Conservation (phyloP, 306 rosid species). For the Citrullus colocynthis region DNA sequence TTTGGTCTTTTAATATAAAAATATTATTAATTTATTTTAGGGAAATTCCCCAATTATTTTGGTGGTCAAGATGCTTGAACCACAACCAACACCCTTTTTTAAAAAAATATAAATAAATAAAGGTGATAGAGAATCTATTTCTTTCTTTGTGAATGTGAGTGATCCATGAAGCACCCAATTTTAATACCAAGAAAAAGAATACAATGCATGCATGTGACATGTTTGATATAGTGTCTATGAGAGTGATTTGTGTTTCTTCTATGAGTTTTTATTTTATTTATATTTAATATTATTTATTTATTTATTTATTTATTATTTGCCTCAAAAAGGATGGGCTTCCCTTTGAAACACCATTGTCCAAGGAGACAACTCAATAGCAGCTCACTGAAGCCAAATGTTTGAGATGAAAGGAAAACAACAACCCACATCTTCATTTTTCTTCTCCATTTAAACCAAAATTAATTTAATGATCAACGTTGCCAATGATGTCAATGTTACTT, state of each 20-base stretch:
- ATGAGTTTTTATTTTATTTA: background rate
- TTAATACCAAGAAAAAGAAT: conserved; percentile 1
- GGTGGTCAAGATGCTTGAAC: background rate
- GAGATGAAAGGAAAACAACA: background rate
- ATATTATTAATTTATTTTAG: background rate
- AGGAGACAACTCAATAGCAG: background rate
- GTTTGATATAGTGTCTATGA: conserved; percentile 1
- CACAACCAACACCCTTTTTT: background rate
- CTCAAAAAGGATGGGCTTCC: background rate
- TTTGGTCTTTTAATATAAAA: background rate
- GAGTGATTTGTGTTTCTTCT: background rate
- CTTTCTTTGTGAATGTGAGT: background rate
- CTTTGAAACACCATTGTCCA: background rate
- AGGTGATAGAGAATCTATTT: background rate
- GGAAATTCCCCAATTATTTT: background rate
- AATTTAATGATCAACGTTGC: background rate
- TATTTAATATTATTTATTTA: too few species aligned
- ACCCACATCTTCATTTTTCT: background rate
- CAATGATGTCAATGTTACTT: background rate
- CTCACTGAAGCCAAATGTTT: background rate
- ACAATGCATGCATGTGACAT: conserved; percentile 1
- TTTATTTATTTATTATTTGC: background rate
- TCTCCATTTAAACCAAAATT: background rate
- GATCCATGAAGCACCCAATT: background rate
- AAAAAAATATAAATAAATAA: background rate